A percentile compares a stretch with the other conserved stretches of the same genome.
These are phyloP conservation scores for Capsicum rhomboideum DNA, from an alignment of 257 asterid genomes.

Conservation along the genomic window DNA sequence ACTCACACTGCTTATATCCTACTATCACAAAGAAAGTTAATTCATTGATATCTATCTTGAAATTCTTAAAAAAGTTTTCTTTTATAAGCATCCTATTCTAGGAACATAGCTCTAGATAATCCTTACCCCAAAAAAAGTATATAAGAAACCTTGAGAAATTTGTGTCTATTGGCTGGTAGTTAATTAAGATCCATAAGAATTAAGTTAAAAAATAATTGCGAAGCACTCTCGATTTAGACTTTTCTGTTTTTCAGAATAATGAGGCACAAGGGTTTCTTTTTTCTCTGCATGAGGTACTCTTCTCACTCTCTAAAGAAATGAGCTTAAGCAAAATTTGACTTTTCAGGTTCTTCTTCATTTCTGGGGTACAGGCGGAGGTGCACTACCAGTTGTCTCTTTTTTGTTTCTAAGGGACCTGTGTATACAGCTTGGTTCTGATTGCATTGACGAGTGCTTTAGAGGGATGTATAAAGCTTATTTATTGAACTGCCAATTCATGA, in stretches of 20 bases:
- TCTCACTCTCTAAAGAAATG: neutral
- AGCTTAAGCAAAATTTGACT: neutral
- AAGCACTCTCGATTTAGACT: neutral
- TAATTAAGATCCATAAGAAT: neutral
- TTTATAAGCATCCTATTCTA: neutral
- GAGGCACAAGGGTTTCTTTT: neutral
- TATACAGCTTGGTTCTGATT: slow-evolving; percentile 66
- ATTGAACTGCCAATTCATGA: slow-evolving; percentile 73
- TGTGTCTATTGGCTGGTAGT: neutral
- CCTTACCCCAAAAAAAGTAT: neutral
- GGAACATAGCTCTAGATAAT: neutral
- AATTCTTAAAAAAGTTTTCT: neutral
- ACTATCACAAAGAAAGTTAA: neutral
- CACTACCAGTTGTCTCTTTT: slow-evolving; percentile 84
- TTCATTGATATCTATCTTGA: neutral
- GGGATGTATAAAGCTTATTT: slow-evolving; percentile 94
- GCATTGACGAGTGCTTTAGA: slow-evolving; percentile 76
- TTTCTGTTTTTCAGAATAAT: neutral
- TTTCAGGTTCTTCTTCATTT: slow-evolving; percentile 89
- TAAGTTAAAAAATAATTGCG: neutral
- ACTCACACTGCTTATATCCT: neutral
- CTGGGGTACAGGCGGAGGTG: slow-evolving; percentile 95
- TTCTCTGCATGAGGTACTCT: neutral
- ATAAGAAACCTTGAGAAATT: neutral
- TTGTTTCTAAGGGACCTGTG: slow-evolving; percentile 79